phyloP scores from a whole-genome alignment of 139 green algal species.

The Marvania coccoides region DNA sequence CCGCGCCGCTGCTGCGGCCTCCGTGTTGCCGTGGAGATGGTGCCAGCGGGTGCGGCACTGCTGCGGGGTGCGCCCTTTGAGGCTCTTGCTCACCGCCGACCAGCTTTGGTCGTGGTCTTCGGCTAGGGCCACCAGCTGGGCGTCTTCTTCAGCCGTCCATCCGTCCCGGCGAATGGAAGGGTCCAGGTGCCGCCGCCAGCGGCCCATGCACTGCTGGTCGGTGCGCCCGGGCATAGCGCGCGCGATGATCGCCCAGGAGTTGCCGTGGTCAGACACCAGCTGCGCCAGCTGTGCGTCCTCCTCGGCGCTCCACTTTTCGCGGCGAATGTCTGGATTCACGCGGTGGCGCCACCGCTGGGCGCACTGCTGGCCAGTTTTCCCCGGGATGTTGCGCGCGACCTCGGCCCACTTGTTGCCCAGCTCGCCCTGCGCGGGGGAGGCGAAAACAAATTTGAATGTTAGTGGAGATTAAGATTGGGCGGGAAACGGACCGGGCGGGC shows the following conservation, averaged over 20 bases:
- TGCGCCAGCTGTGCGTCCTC: conserved; percentile 56
- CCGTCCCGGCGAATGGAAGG: conserved; percentile 49
- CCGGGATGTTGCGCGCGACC: conserved; percentile 66
- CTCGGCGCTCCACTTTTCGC: conserved; percentile 64
- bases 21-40: conserved; percentile 27
- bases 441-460: background rate
- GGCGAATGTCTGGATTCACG: conserved; percentile 78
- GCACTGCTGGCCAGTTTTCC: conserved; percentile 75
- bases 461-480: background rate
- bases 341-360: conserved; percentile 83
- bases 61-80: conserved; percentile 66
- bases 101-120: conserved; percentile 45
- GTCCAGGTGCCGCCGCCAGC: conserved; percentile 77
- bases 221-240: conserved; percentile 54
- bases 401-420: conserved; percentile 55
- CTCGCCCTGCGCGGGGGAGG: background rate
- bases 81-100: conserved; percentile 46
- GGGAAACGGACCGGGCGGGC: background rate
- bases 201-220: conserved; percentile 89
- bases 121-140: conserved; percentile 39
- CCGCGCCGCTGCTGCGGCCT: background rate
- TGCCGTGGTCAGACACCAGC: conserved; percentile 50
- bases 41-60: conserved; percentile 73
- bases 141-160: conserved; percentile 61
- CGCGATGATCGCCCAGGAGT: conserved; percentile 67